Evolutionary conservation across 176 grass and related monocot genomes (phyloP), one percentile per base, ranked within the genome.

Genomic region (Zoysia japonica): DNA sequence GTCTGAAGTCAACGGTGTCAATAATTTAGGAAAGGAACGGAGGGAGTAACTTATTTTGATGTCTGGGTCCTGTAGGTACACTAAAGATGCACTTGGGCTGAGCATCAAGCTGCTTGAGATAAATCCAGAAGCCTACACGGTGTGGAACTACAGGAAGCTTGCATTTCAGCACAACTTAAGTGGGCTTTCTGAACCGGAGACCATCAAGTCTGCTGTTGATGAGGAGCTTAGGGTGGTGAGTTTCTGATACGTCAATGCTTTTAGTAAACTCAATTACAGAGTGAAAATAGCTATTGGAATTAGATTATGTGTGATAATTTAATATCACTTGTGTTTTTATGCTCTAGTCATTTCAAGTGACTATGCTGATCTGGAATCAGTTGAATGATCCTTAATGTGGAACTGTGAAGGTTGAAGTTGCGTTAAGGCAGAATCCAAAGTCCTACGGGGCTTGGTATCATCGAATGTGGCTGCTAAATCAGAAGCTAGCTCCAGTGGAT

Each of bases 381-480:
- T 76, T 63, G 15, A 67, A 43, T 79, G 17, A 73, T 47, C 16
- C 12, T 62, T 36, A 47, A 28, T 72, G 36, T 86, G 62, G 55
- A 42, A 39, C 76, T 63, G 84, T 84, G 69, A 76, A 97, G 91
- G 89, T 90, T 28, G 91, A 97, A 66, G 20, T 86, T 68, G 91
- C 91, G 55, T 79, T 97, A 67, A 88, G 89, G 70, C 81, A 80
- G 66, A 97, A 97, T 50, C 91, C 91, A 43, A 97, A 94, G 62
- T 93, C 94, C 7, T 97, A 97, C 2, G 94, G 92, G 47, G 92
- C 95, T n/a, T 98, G 92, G 92, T 93, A 98, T 65, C 95, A 98
- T 72, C 79, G 88, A 71, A 94, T 89, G 39, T 94, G 94, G 91
- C 59, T 97, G 53, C 16, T 94, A 13, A 89, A 65, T 9, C 85